Evolutionary conservation across 306 rosid genomes (phyloP).

Genomic region (Casuarina equisetifolia): DNA sequence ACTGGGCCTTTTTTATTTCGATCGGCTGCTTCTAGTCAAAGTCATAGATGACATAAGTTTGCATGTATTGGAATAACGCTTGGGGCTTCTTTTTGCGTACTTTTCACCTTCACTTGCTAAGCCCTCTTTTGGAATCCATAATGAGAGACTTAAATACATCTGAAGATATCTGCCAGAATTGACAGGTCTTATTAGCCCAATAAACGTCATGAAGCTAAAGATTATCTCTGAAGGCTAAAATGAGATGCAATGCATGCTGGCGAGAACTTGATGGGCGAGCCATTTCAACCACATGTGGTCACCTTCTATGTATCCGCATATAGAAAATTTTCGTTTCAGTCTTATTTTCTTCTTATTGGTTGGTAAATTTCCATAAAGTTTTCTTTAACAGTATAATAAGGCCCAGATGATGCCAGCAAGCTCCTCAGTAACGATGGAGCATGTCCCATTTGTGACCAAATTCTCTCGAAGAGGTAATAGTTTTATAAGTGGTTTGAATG

Average conservation of each 20-base stretch:
- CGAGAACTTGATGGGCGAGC: conserved; percentile 94
- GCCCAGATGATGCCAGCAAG: conserved; percentile 95
- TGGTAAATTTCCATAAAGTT: conserved; percentile 14
- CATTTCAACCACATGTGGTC: conserved; percentile 89
- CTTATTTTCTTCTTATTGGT: conserved; percentile 1
- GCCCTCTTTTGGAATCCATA: conserved; percentile 16
- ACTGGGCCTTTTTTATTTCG: background rate
- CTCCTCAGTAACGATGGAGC: conserved; percentile 89
- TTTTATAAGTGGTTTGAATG: conserved; percentile 2
- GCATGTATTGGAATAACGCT: background rate
- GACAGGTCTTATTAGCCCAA: conserved; percentile 39
- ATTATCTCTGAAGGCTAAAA: conserved; percentile 46
- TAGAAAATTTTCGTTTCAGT: conserved; percentile 14
- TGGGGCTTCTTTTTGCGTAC: background rate
- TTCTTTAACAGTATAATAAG: conserved; percentile 61
- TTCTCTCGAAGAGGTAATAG: conserved; percentile 90
- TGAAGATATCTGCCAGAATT: conserved; percentile 20
- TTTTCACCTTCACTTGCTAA: background rate
- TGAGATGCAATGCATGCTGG: conserved; percentile 99
- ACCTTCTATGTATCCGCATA: conserved; percentile 80
- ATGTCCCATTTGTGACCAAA: conserved; percentile 95
- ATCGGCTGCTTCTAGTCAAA: background rate
- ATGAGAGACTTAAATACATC: background rate
- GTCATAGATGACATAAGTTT: background rate
- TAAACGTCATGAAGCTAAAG: conserved; percentile 40